Evolutionary conservation across 768 basidiomycete species (phyloP), one percentile per base, ranked within the genome.

Genomic region (Coprinopsis marcescibilis): DNA sequence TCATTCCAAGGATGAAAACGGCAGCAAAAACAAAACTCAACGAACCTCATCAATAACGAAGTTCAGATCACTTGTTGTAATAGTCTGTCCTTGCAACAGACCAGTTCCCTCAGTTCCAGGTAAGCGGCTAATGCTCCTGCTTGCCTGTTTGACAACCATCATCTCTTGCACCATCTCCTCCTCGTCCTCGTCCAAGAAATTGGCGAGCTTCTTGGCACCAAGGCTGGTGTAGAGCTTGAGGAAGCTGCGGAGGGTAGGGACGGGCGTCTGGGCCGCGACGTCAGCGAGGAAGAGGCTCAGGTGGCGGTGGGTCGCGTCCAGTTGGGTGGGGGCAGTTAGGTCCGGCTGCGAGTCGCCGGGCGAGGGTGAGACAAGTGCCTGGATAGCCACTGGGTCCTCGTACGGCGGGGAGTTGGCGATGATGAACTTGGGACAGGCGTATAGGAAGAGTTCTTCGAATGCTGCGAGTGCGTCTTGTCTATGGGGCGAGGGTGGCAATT

Each of bases 391-490:
- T 0, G 80, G 65, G 58, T 94, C 89, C 29, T 95, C 87, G 67
- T 95, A 96, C 3, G 93, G 92, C 2, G 94, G 94, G 12, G 93
- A 81, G 62, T 92, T 95, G 52, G 94, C 92, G 14, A 80, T 80
- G 65, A 99, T 94, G 72, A 97, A 97, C 64, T 96, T 95, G 3
- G 96, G 96, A 64, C 92, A 94, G 17, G 95, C 90, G 50, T 89
- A 89, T 6, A 89, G 67, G 77, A 92, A 99, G 45, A 98, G 84
- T 64, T 97, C 93, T 63, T 91, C 85, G 65, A 86, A 94, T 2
- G 86, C 85, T 19, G 81, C 69, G 43, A 90, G 67, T 14, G 85
- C 81, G 45, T 92, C 87, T 56, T 81, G 76, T 35, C 82, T 83
- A 56, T 26, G 42, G 20, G 30, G 49, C 30, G 51, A 26, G 45